Base-by-base conservation (phyloP, 192 early-diverging fungal genomes). In the Podila horticola region DNA sequence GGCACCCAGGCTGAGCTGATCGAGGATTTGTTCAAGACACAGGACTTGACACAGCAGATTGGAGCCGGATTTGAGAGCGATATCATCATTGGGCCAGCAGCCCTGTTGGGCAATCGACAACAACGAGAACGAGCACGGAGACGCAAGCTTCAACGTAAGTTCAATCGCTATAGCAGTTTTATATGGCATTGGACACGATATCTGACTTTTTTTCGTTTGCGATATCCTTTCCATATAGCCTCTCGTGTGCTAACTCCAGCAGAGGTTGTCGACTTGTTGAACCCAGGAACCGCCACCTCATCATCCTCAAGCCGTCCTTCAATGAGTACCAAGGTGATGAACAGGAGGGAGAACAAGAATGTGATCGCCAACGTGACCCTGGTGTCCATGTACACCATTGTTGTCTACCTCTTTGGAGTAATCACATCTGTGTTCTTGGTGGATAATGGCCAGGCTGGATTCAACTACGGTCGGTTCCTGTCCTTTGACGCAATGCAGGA, bases 361-460 rank as follows among this genome's bases (percentile, higher is more conserved):
- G 55, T 68, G 38, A 68, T 79, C 48, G 55, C 76, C 1, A 72
- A 79, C 26, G 76, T 79, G 51, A 79, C 76, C 10, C 38, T 72
- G 7, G 61, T 79, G 29, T 79, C 76, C 7, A 68, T 79, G 76
- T 79, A 79, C 45, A 79, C 76, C 24, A 79, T 79, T 57, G 66
- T 79, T 6, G 76, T 71, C 5, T 79, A 79, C 22, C 60, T 79
- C 19, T 66, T 79, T 63, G 76, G 76, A 7, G 36, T 79, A 41
- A 68, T 79, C 61, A 79, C 76, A 1, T 79, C 76, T 17, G 70
- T 79, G 4, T 79, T 79, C 45, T 72, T 79, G 65, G 76, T 79
- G 17, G 76, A 79, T 17, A 79, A 79, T 68, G 50, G 26, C 5
- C 30, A 45, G 6, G 51, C 51, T 19, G 70, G 66, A 58, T 62